Percentiles rank a stretch among this genome's conserved stretches.
These are phyloP conservation scores for Herpetospermum pedunculosum DNA, from an alignment of 306 rosid species.

Conservation along the genomic window DNA sequence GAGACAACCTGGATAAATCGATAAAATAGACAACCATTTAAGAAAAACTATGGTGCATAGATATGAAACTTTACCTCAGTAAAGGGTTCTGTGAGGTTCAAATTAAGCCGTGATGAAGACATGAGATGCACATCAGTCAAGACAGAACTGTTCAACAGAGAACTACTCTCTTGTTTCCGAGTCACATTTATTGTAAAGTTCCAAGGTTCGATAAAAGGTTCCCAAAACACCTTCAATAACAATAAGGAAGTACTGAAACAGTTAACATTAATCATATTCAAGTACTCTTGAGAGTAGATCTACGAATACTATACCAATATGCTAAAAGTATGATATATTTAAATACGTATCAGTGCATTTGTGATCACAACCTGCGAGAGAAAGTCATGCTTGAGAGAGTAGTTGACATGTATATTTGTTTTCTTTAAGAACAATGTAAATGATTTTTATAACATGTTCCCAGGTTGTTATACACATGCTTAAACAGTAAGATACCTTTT, in stretches of 20 bases:
- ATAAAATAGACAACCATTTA: slow-evolving; percentile 1
- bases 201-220: slow-evolving; percentile 95
- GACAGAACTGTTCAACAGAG: slow-evolving; percentile 43
- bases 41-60: background rate
- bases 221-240: slow-evolving; percentile 75
- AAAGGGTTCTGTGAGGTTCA: slow-evolving; percentile 75
- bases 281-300: background rate
- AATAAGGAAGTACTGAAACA: slow-evolving; percentile 10
- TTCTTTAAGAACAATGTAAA: background rate
- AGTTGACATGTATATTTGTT: background rate
- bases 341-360: background rate
- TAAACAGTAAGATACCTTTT: slow-evolving; percentile 38
- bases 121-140: slow-evolving; percentile 51
- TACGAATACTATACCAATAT: background rate
- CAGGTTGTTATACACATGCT: background rate
- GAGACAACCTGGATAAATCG: background rate
- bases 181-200: slow-evolving; percentile 42
- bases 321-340: background rate
- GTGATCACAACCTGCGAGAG: background rate
- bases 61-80: slow-evolving; percentile 44
- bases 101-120: slow-evolving; percentile 53
- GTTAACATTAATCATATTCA: slow-evolving; percentile 15
- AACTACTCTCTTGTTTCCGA: slow-evolving; percentile 50
- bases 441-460: background rate
- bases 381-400: background rate